These are phyloP conservation scores for Plasmodium inui DNA, from an alignment of 169 alveolate genomes.

Conservation along the genomic window DNA sequence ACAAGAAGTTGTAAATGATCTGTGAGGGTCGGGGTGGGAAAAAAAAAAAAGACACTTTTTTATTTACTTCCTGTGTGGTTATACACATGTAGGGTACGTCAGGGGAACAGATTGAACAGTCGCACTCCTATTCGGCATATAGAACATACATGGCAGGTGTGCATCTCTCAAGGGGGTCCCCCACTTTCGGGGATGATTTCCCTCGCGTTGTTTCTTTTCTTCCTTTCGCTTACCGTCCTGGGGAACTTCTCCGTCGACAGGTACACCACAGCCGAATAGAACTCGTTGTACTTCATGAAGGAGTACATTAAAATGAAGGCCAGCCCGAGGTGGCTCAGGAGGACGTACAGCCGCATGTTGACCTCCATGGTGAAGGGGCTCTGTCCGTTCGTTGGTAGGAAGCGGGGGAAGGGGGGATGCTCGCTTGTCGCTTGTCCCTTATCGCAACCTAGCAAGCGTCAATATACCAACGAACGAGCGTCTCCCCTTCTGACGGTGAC, in stretches of 20 bases:
- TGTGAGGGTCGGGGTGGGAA: not conserved
- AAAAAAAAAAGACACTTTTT: slow-evolving; percentile 8
- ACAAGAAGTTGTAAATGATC: slow-evolving; percentile 79
- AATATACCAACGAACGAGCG: too few species aligned
- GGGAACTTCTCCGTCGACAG: slow-evolving; percentile 70
- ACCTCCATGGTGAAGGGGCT: slow-evolving; percentile 30
- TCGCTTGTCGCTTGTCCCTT: not conserved
- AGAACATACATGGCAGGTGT: not conserved
- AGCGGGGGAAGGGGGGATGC: not conserved
- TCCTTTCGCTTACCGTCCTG: slow-evolving; percentile 31
- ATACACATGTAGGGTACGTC: not conserved
- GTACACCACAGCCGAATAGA: slow-evolving; percentile 42
- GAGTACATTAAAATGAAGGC: slow-evolving; percentile 56
- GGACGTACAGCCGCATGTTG: slow-evolving; percentile 49
- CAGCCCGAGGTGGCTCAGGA: slow-evolving; percentile 49
- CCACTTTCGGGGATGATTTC: not conserved
- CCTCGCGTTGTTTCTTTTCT: not conserved
- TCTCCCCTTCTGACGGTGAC: too few species aligned
- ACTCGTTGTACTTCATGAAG: slow-evolving; percentile 46
- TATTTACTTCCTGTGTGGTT: not conserved
- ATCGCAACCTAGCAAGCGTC: not conserved
- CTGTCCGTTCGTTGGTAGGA: not conserved
- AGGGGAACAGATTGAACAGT: not conserved
- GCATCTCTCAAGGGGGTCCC: not conserved
- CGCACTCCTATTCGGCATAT: not conserved